phyloP scores from a whole-genome alignment of 2,329 filamentous ascomycete species.

The Orbilia brochopaga region DNA sequence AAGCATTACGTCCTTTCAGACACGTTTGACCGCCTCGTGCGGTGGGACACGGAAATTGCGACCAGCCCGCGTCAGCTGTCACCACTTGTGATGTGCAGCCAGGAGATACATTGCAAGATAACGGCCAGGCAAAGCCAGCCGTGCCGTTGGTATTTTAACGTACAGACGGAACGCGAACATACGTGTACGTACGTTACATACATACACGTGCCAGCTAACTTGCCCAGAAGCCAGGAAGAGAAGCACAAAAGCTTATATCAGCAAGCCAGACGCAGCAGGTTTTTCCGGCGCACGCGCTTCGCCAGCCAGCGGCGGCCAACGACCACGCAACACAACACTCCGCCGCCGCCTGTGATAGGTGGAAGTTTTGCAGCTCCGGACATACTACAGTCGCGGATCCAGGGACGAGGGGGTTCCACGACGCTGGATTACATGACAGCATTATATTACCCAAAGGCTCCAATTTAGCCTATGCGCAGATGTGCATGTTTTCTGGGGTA shows the following conservation, averaged over 20 bases:
- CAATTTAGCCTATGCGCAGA: constrained; percentile 36
- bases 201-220: too few species aligned
- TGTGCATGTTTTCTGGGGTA: constrained; percentile 35
- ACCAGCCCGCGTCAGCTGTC: not conserved
- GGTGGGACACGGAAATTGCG: not conserved
- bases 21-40: constrained; percentile 1
- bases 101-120: not conserved
- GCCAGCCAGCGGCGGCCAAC: constrained; percentile 20
- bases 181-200: too few species aligned
- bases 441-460: not conserved
- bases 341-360: constrained; percentile 40
- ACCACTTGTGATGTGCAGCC: not conserved
- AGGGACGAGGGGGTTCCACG: constrained; percentile 19
- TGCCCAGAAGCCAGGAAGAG: not conserved
- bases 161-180: too few species aligned
- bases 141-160: too few species aligned
- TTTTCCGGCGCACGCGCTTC: constrained; percentile 42
- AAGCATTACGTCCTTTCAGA: not conserved
- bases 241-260: constrained; percentile 37
- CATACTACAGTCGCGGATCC: constrained; percentile 18
- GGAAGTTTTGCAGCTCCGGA: constrained; percentile 44
- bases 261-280: constrained; percentile 47
- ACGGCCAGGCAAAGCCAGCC: not conserved
- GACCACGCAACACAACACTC: constrained; percentile 34
- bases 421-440: not conserved